Conservation (phyloP, 2,329 filamentous ascomycete species). For the Aureobasidium sp. region DNA sequence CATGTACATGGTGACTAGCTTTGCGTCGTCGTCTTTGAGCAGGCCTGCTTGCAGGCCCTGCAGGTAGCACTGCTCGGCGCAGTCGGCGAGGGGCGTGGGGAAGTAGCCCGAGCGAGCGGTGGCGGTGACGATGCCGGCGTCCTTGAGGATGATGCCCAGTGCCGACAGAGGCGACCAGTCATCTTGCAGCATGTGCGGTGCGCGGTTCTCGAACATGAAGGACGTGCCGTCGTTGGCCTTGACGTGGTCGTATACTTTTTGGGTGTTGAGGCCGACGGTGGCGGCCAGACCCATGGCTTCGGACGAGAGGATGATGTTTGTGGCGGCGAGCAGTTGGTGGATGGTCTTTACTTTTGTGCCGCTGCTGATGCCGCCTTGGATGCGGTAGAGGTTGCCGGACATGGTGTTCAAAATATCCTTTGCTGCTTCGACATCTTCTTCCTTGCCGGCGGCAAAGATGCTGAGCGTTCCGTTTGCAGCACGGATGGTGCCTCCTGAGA, state of each 20-base stretch:
- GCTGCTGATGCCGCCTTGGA: conserved; percentile 43
- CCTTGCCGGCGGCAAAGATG: conserved; percentile 59
- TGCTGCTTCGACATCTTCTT: conserved; percentile 46
- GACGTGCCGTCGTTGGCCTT: conserved; percentile 32
- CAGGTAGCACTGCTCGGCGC: conserved; percentile 58
- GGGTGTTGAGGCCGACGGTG: conserved; percentile 44
- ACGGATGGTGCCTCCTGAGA: conserved; percentile 60
- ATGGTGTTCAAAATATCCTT: conserved; percentile 54
- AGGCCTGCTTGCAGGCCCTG: conserved; percentile 50
- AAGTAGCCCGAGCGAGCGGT: conserved; percentile 51
- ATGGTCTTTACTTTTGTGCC: conserved; percentile 51
- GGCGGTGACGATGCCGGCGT: conserved; percentile 56
- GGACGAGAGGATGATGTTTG: conserved; percentile 47
- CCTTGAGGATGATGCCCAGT: conserved; percentile 40
- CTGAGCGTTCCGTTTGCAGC: conserved; percentile 64
- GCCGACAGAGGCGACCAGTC: conserved; percentile 40
- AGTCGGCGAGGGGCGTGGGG: conserved; percentile 50
- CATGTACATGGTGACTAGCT: conserved; percentile 47
- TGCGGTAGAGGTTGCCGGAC: conserved; percentile 54
- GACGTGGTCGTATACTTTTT: conserved; percentile 41
- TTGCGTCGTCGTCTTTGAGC: conserved; percentile 45
- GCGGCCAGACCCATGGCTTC: conserved; percentile 51
- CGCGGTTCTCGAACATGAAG: conserved; percentile 51
- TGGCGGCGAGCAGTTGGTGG: conserved; percentile 49
- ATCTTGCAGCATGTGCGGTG: conserved; percentile 43